Percentiles rank a stretch among this genome's conserved stretches.
Evolutionary conservation across 371 early-diverging fungal species (phyloP).

Genomic region (Mucor irregularis): DNA sequence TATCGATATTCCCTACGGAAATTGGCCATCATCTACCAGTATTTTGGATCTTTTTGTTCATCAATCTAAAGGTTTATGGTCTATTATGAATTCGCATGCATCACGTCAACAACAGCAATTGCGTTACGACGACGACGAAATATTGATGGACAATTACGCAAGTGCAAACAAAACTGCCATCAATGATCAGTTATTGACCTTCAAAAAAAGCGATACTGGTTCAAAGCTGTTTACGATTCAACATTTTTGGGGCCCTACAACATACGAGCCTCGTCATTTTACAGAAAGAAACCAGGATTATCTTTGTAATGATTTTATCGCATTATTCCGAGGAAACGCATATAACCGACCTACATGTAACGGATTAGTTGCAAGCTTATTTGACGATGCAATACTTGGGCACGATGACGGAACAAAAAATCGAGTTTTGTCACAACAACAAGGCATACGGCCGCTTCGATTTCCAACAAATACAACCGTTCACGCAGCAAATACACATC

Average conservation of each 20-base stretch:
- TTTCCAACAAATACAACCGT: conserved; percentile 17
- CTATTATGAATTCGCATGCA: conserved; percentile 56
- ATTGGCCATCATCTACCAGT: conserved; percentile 29
- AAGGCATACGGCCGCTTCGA: conserved; percentile 47
- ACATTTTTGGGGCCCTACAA: conserved; percentile 78
- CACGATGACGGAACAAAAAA: conserved; percentile 58
- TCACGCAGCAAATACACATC: neutral
- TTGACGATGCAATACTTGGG: conserved; percentile 66
- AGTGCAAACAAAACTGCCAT: conserved; percentile 40
- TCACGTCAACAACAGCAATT: conserved; percentile 28
- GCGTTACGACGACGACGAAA: conserved; percentile 35
- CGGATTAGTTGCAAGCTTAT: conserved; percentile 75
- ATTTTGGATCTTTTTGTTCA: conserved; percentile 47
- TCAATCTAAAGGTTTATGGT: conserved; percentile 53
- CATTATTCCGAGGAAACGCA: conserved; percentile 65
- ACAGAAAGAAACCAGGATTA: conserved; percentile 70
- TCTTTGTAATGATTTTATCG: conserved; percentile 77
- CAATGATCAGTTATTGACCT: conserved; percentile 22
- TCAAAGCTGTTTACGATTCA: conserved; percentile 66
- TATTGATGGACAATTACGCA: conserved; percentile 32
- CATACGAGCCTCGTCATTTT: conserved; percentile 72
- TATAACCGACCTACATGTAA: conserved; percentile 61
- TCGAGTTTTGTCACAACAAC: conserved; percentile 32
- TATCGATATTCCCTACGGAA: conserved; percentile 31
- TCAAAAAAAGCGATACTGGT: conserved; percentile 43